Evolutionary conservation across 163 green algal species (phyloP), one percentile per base, ranked within the genome.

Genomic region (Prototheca wickerhamii): DNA sequence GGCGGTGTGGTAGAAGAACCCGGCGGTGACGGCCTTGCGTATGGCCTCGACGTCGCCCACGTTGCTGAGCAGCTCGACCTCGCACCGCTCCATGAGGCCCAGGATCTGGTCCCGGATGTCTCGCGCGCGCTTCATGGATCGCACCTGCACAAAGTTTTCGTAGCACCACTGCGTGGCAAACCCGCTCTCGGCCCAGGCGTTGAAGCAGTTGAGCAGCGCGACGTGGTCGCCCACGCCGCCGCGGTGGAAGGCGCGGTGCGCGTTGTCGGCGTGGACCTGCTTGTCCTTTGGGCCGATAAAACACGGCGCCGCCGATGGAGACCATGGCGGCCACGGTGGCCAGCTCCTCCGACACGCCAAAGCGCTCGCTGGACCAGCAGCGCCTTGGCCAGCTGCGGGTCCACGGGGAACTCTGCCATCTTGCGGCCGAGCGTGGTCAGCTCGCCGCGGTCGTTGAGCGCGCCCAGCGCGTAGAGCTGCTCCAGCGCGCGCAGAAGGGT

Each of bases 321-420:
- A 98, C 79, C 93, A 99, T 98, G 31, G 89, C 83, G 46, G 82
- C 91, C 8, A 98, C 76, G 4, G 87, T 95, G 26, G 87, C 86
- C 2, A 95, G 76, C 77, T 98, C 90, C 76, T 94, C 87, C n/a
- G 50, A 63, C 31, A 91, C 87, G 59, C 78, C 67, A 61, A 89
- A 89, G 43, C 86, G 86, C 63, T 95, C 87, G 53, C 71, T 76
- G 12, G 87, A n/a, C 86, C 6, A 97, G 82, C 37, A 99, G 76
- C 61, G 85, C 92, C 77, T 97, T 98, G 58, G 82, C 76, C 17
- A 98, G 84, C 89, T 93, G 91, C 43, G 93, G 93, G 76, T 99
- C 93, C 37, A 98, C 74, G 0, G 93, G 93, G 69, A 98, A 97
- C 81, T 98, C 91, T 0, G 91, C 89, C 93, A 99, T 99, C 67